Conservation (phyloP, 2,329 filamentous ascomycete genomes). For the Hortaea werneckii region DNA sequence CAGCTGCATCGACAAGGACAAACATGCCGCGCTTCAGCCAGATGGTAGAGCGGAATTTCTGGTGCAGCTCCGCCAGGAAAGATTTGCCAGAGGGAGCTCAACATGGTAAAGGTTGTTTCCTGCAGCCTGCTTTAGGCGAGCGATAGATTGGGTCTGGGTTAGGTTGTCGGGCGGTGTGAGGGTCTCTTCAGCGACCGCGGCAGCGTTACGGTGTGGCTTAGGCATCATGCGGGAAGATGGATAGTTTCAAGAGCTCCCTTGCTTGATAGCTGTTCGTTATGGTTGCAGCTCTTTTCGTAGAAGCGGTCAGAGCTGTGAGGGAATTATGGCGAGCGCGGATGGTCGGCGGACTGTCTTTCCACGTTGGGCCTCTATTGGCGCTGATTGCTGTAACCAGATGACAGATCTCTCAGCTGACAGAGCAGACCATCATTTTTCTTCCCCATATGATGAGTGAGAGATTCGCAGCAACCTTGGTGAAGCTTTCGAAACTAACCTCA, state of each 20-base stretch:
- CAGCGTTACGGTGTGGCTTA: conserved; percentile 64
- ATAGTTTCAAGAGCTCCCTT: background rate
- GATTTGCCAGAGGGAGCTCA: conserved; percentile 52
- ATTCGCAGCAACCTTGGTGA: too few species aligned
- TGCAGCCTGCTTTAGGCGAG: conserved; percentile 68
- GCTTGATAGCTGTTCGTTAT: background rate
- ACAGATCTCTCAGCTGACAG: too few species aligned
- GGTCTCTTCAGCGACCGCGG: conserved; percentile 67
- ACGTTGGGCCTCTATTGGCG: too few species aligned
- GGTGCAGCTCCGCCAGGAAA: conserved; percentile 69
- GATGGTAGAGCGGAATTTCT: conserved; percentile 80
- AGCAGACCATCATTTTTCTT: too few species aligned
- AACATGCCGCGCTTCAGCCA: conserved; percentile 88
- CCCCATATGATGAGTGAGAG: too few species aligned
- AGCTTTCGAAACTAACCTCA: too few species aligned
- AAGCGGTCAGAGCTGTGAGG: background rate
- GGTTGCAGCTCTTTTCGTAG: background rate
- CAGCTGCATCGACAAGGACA: conserved; percentile 66
- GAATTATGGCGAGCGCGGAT: background rate
- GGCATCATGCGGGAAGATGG: conserved; percentile 42
- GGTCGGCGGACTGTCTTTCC: too few species aligned
- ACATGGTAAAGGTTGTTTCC: conserved; percentile 86
- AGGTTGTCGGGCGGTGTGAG: conserved; percentile 48
- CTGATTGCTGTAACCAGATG: too few species aligned
- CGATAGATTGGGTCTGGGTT: conserved; percentile 50